Percentiles rank a stretch among this genome's conserved stretches.
Evolutionary conservation across 352 stramenopile species (phyloP).

Genomic region (Phytophthora sp.): DNA sequence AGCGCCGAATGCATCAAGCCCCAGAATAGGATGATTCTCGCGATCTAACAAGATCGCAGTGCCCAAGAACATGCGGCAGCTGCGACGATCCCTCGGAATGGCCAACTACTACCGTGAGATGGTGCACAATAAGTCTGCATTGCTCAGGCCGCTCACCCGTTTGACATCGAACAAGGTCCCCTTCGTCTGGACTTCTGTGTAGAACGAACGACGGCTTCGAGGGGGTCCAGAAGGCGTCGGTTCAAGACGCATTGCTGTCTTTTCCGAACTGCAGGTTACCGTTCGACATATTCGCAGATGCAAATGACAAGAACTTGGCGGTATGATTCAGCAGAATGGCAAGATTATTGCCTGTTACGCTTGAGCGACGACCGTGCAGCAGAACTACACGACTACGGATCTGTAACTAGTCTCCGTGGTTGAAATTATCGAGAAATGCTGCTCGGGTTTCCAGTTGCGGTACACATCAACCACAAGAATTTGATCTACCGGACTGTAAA

Average conservation of each 20-base stretch:
- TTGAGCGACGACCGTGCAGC: constrained; percentile 1
- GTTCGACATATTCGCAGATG: not conserved
- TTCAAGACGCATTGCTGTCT: not conserved
- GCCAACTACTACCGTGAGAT: constrained; percentile 19
- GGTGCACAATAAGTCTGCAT: constrained; percentile 3
- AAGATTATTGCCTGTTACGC: constrained; percentile 3
- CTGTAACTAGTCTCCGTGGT: not conserved
- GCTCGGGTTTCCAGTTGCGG: not conserved
- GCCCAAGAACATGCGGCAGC: constrained; percentile 2
- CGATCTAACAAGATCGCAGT: not conserved
- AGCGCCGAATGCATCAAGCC: constrained; percentile 6
- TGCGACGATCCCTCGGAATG: constrained; percentile 9
- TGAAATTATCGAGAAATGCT: not conserved
- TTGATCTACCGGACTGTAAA: not conserved
- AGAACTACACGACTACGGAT: not conserved
- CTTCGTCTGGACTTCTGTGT: constrained; percentile 4
- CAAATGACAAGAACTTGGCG: not conserved
- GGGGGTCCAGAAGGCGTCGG: constrained; percentile 9
- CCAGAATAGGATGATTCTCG: constrained; percentile 7
- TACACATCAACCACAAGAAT: not conserved
- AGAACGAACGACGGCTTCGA: constrained; percentile 3
- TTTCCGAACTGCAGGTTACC: not conserved
- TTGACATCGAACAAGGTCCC: not conserved
- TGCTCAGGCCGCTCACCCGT: too few relatives aligned
- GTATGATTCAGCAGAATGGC: not conserved